Evolutionary conservation across 768 basidiomycete genomes (phyloP).

Genomic region (Cubamyces sp.): DNA sequence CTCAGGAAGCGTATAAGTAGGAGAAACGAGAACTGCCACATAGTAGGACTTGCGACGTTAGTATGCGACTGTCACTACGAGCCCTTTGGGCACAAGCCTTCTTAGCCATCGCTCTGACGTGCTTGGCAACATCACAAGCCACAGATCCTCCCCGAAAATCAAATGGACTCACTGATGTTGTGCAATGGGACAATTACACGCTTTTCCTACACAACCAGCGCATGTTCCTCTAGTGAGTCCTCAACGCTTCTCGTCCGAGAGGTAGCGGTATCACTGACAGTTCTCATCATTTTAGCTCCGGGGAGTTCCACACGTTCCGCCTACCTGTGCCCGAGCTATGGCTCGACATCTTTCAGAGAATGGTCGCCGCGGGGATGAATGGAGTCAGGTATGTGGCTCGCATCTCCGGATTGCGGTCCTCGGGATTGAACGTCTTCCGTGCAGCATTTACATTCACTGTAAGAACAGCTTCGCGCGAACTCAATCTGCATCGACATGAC

Average conservation of each 20-base stretch:
- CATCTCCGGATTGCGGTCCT: not conserved
- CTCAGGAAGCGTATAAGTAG: not conserved
- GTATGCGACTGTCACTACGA: not conserved
- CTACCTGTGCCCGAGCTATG: constrained; percentile 80
- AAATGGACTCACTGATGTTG: constrained; percentile 40
- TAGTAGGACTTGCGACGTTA: not conserved
- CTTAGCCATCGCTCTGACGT: not conserved
- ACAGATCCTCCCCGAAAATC: constrained; percentile 33
- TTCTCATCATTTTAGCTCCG: constrained; percentile 55
- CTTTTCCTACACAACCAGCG: constrained; percentile 71
- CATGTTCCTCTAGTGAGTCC: constrained; percentile 69
- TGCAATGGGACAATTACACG: constrained; percentile 72
- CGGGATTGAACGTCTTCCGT: not conserved
- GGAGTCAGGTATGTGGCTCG: constrained; percentile 50
- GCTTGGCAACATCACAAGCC: not conserved
- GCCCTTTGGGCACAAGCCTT: not conserved
- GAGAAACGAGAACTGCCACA: not conserved
- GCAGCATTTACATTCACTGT: constrained; percentile 72
- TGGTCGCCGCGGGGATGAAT: constrained; percentile 82
- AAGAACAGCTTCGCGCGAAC: constrained; percentile 2
- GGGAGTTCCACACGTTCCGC: constrained; percentile 85
- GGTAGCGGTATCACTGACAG: no score
- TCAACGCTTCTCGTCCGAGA: no score
- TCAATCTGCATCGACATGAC: no score
- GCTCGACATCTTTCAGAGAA: constrained; percentile 82